Conservation (phyloP, 2,329 filamentous ascomycete species). For the Ophiostoma perfectum region DNA sequence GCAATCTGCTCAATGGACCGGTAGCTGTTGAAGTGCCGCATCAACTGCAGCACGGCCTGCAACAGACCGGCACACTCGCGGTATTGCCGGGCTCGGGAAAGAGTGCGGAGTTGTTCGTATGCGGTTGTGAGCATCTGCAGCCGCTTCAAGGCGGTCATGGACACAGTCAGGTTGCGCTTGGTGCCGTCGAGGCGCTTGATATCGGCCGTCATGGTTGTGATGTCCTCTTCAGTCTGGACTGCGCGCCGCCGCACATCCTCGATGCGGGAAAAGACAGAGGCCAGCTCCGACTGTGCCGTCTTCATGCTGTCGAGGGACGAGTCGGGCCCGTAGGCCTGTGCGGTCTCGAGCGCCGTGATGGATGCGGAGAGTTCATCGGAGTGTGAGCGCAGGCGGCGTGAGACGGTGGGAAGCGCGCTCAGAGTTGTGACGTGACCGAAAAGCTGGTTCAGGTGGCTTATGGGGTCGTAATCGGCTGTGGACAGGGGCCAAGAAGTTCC, state of each 20-base stretch:
- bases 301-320: conserved; percentile 89
- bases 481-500: background rate
- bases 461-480: conserved; percentile 51
- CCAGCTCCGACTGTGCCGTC: conserved; percentile 81
- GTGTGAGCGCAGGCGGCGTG: conserved; percentile 65
- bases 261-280: conserved; percentile 87
- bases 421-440: conserved; percentile 87
- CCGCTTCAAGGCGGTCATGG: conserved; percentile 95
- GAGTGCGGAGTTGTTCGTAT: conserved; percentile 86
- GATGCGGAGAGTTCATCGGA: conserved; percentile 77
- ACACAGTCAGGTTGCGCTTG: conserved; percentile 91
- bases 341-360: conserved; percentile 66
- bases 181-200: conserved; percentile 96
- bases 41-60: conserved; percentile 92
- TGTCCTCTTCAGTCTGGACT: conserved; percentile 86
- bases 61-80: conserved; percentile 88
- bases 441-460: conserved; percentile 86
- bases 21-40: conserved; percentile 98
- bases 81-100: conserved; percentile 84
- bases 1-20: conserved; percentile 97
- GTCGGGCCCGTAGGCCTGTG: conserved; percentile 77
- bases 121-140: conserved; percentile 98
- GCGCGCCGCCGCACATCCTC: conserved; percentile 86
- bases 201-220: conserved; percentile 97
- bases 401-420: conserved; percentile 67